Evolutionary conservation across 805 yeast species (phyloP), one percentile per base, ranked within the genome.

Genomic region (Myxozyma kluyveri): DNA sequence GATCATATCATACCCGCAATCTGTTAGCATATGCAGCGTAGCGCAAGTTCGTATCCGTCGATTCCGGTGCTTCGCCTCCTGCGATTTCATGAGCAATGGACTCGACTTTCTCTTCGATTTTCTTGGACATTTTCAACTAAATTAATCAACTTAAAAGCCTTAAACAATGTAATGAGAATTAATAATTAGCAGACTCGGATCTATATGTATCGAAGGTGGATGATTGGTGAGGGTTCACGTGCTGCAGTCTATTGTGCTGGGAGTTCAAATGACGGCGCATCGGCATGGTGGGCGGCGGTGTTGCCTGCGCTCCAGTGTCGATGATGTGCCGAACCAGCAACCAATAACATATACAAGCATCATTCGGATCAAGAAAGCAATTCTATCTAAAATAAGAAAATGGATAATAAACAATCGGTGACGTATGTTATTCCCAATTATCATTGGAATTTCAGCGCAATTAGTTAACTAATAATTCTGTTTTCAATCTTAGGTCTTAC

Each of bases 21-120:
- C 95, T 71, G 66, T 82, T 82, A 55, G 90, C 89, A 67, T 86
- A 86, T 6, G 91, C 95, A 3, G 91, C 88, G 65, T 86, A 86
- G 75, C 95, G 80, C 42, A 84, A 65, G 46, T 65, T 66, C 21
- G 78, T 68, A 42, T 77, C 81, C 3, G 77, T 73, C 32, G 77
- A 63, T 49, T 76, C 79, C 29, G 64, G 62, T 24, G 66, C 66
- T 19, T 60, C 50, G 10, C 66, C 66, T 19, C 47, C 59, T 37
- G 45, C 50, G 45, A 63, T 63, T 1, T 56, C 54, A 21, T 52
- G 48, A 10, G 58, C 54, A 12, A 49, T 42, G n/a, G 48, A 46
- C 36, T 31, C 60, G 17, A 53, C 54, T 31, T 36, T 45, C 33
- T 49, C 43, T 23, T 52, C 59, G 5, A 48, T n/a, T n/a, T 32